These are phyloP conservation scores for Ceratocystiopsis sp. DNA, from an alignment of 2,329 filamentous ascomycete species.

Conservation along the genomic window DNA sequence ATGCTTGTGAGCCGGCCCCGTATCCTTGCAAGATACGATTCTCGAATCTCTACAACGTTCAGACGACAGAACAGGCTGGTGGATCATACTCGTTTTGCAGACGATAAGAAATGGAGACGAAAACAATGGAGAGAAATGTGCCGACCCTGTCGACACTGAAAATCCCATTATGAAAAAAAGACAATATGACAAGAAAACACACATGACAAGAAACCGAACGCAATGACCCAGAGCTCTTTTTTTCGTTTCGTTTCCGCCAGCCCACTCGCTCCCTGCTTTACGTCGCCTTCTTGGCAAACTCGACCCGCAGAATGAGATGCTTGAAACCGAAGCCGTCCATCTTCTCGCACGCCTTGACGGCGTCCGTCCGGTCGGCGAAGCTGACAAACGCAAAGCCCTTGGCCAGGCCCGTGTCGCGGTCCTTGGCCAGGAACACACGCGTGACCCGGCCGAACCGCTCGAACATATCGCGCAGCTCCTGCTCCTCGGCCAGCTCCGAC, in stretches of 20 bases:
- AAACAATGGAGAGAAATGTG: not conserved
- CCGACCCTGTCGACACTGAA: not conserved
- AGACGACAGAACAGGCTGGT: too few relatives aligned
- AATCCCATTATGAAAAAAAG: too few relatives aligned
- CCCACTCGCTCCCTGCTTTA: slow-evolving; percentile 7
- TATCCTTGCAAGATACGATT: too few relatives aligned
- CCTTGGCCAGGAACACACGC: slow-evolving; percentile 93
- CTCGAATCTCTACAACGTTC: too few relatives aligned
- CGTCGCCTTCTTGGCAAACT: slow-evolving; percentile 64
- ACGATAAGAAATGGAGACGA: too few relatives aligned
- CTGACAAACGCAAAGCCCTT: slow-evolving; percentile 99
- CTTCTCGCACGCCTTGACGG: slow-evolving; percentile 84
- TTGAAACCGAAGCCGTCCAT: slow-evolving; percentile 93
- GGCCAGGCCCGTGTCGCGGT: slow-evolving; percentile 84
- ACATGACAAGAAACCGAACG: not conserved
- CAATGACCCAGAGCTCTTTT: not conserved
- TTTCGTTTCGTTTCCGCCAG: not conserved
- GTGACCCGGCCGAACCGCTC: slow-evolving; percentile 94
- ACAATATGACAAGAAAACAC: not conserved
- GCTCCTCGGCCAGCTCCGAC: slow-evolving; percentile 92
- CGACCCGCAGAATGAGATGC: slow-evolving; percentile 71
- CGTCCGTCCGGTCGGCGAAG: slow-evolving; percentile 79
- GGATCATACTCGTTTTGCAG: too few relatives aligned
- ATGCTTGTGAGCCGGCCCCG: too few relatives aligned
- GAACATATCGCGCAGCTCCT: slow-evolving; percentile 93